Evolutionary conservation across 371 early-diverging fungal species (phyloP), one percentile per base, ranked within the genome.

Genomic region (Mucor irregularis): DNA sequence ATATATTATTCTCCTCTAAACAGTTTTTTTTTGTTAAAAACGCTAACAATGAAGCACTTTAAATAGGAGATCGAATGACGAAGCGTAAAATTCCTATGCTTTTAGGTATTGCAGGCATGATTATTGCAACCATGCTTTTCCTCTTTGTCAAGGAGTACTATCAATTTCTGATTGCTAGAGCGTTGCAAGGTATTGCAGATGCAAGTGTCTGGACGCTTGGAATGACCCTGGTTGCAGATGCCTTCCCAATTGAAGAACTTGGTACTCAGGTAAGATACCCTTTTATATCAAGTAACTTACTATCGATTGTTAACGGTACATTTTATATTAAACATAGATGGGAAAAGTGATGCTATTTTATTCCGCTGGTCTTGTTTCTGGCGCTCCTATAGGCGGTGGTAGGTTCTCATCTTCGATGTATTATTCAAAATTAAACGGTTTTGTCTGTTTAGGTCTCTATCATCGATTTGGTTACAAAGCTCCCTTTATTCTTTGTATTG

Each of bases 401-500:
- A n/a, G n/a, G n/a, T n/a, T n/a, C n/a, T n/a, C n/a, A n/a, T n/a
- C n/a, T n/a, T n/a, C n/a, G n/a, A n/a, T n/a, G n/a, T n/a, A n/a
- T n/a, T n/a, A n/a, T n/a, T n/a, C n/a, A 38, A 9, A 38, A 17
- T 28, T 35, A 50, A 29, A 19, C 42, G 25, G 30, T 2, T 14
- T 24, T 8, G 35, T 53, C 25, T 11, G 2, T 19, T 10, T 29
- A 71, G 68, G 58, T 5, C 65, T 80, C 2, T 74, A 89, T 10
- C 86, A 82, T 45, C 61, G 73, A 5, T 64, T 73, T 44, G 87
- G 88, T 21, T 68, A 74, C 7, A 62, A 69, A 14, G 82, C 86
- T 0, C 88, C 90, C 5, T 88, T 89, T 49, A 73, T 80, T 22
- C 82, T 91, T 48, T 81, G 83, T 17, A 76, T 77, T 24, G 73